Base-by-base conservation (phyloP, 1,139 yeast species). In the Suhomyces coccinellae region DNA sequence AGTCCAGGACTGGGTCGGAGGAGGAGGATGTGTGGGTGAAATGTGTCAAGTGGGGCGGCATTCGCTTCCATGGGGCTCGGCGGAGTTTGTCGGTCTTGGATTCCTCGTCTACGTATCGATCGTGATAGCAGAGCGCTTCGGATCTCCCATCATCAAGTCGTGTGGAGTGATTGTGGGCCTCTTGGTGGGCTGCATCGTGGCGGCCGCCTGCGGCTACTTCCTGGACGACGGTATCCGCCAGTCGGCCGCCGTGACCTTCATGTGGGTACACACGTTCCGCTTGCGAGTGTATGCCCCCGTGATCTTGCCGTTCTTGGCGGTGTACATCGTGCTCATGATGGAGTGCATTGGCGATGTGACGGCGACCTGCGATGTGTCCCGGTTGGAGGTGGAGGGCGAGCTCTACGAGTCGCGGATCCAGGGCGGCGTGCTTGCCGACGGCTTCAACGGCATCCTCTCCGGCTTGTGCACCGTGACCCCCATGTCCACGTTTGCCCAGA, bases 321-420 rank as follows among this genome's bases (percentile, higher is more conserved):
- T 88, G 44, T 89, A 83, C 61, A 72, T 87, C 24, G 88, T 85
- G 34, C 68, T 87, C 56, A 84, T 87, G 79, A 87, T 88, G 88
- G 97, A 89, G 69, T 85, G 95, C 40, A 87, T 89, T 58, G 97
- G 97, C 62, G 97, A 89, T 63, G 82, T 89, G 55, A 88, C 96
- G 33, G 97, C 97, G 26, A 87, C 96, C 28, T 83, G 88, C 45
- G 97, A 90, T 65, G 97, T 89, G 29, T 85, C 96, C 9, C 76
- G 95, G 59, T 73, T 86, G 51, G 89, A 84, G 48, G 88, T 88
- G 47, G 90, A 85, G 59, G 97, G 97, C 50, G 82, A 79, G 38
- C 59, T 75, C 28, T 89, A 85, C 64, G 96, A 89, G 58, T 80
- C 91, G 24, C 77, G 97, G 63, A 77, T 90, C 53, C 97, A 90